Evolutionary conservation across 768 basidiomycete species (phyloP).

Genomic region (Amyloporia xantha): DNA sequence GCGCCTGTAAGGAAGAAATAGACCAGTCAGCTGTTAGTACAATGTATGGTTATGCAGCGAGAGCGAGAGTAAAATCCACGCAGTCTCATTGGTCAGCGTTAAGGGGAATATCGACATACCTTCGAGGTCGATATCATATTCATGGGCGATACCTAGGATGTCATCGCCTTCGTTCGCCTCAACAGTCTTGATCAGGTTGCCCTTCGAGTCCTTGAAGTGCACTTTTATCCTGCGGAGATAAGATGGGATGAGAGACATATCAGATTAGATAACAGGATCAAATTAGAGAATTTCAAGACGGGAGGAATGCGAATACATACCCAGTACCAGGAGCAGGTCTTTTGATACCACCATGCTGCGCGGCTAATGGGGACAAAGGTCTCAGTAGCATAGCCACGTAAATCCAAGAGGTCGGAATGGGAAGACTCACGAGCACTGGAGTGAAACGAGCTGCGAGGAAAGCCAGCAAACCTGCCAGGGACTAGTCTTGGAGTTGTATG

Average conservation of each 20-base stretch:
- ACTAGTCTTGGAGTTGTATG: too few species aligned
- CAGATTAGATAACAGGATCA: too few species aligned
- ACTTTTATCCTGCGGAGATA: conserved; percentile 63
- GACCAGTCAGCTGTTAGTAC: neutral
- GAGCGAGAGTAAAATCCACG: neutral
- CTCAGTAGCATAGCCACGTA: neutral
- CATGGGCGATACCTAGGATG: conserved; percentile 84
- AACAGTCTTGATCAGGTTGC: conserved; percentile 74
- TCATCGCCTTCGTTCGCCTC: conserved; percentile 95
- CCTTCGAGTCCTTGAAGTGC: conserved; percentile 87
- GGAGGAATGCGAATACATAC: conserved; percentile 30
- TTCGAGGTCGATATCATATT: conserved; percentile 94
- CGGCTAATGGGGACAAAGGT: conserved; percentile 8
- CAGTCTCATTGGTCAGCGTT: neutral
- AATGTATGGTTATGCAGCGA: neutral
- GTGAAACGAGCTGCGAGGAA: neutral
- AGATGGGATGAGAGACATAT: neutral
- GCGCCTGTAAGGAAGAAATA: conserved; percentile 54
- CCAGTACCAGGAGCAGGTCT: conserved; percentile 66
- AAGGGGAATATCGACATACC: conserved; percentile 42
- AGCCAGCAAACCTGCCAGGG: too few species aligned
- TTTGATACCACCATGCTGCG: conserved; percentile 44
- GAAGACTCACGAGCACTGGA: neutral
- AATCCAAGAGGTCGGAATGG: neutral
- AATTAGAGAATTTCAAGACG: too few species aligned